Evolutionary conservation across 75 land plant species (phyloP).

Genomic region (Azolla pinnata): DNA sequence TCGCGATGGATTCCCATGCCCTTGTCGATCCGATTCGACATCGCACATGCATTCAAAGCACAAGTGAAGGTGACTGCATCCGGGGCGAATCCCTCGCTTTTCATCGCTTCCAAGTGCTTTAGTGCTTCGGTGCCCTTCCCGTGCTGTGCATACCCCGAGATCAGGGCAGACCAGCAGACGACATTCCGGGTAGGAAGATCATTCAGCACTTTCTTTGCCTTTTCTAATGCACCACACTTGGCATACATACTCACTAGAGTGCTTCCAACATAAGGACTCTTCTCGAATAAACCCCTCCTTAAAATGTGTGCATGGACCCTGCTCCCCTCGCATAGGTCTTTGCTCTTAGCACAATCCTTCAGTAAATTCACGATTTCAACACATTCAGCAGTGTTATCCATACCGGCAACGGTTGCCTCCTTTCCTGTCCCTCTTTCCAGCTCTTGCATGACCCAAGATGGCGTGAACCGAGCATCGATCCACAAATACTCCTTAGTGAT

Average conservation of each 20-base stretch:
- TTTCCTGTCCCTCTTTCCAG: no score
- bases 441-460: no score
- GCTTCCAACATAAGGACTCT: constrained; percentile 4
- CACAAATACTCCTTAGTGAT: no score
- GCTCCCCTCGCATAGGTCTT: not conserved
- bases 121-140: constrained; percentile 18
- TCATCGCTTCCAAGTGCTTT: constrained; percentile 12
- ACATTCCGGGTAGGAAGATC: constrained; percentile 14
- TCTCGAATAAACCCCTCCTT: not conserved
- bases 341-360: not conserved
- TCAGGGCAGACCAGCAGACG: constrained; percentile 26
- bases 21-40: constrained; percentile 9
- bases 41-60: constrained; percentile 21
- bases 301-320: not conserved
- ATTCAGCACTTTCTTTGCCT: constrained; percentile 11
- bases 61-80: constrained; percentile 15
- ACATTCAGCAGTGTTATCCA: no score
- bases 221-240: not conserved
- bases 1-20: constrained; percentile 10
- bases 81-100: constrained; percentile 14
- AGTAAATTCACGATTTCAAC: not conserved
- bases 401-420: no score
- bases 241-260: constrained; percentile 18
- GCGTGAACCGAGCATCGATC: no score
- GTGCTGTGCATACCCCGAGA: constrained; percentile 16